These are phyloP conservation scores for Hypoxylon sp. DNA, from an alignment of 2,329 filamentous ascomycete species.

Conservation along the genomic window DNA sequence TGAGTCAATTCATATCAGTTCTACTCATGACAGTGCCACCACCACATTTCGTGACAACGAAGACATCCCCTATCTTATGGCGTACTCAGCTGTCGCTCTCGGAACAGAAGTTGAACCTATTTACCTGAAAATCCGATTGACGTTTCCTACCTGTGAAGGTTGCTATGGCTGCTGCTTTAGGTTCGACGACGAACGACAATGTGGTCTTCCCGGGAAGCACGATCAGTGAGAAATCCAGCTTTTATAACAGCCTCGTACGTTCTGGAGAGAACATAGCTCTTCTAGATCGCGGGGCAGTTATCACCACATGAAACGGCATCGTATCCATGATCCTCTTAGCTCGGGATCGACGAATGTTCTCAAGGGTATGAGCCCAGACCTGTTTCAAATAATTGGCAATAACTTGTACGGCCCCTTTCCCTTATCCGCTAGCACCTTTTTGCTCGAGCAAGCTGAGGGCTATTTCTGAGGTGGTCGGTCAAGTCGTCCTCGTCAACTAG, in stretches of 20 bases:
- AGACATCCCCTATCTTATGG: neutral
- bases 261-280: conserved; percentile 39
- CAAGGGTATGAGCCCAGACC: conserved; percentile 45
- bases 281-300: conserved; percentile 51
- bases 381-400: conserved; percentile 45
- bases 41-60: conserved; percentile 1
- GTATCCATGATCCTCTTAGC: conserved; percentile 32
- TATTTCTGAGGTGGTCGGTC: conserved; percentile 24
- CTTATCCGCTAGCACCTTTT: conserved; percentile 26
- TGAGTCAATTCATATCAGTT: neutral
- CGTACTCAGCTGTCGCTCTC: neutral
- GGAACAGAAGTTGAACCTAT: neutral
- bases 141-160: conserved; percentile 8
- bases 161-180: conserved; percentile 47
- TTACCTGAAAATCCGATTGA: neutral
- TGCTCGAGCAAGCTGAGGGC: conserved; percentile 26
- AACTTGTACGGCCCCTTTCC: conserved; percentile 41
- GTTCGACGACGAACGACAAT: conserved; percentile 45
- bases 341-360: conserved; percentile 31
- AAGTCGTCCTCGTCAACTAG: conserved; percentile 42
- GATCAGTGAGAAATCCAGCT: conserved; percentile 40
- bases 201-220: conserved; percentile 33
- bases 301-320: conserved; percentile 37
- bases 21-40: conserved; percentile 1
- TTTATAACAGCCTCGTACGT: conserved; percentile 40